These are phyloP conservation scores for Xylaria hypoxylon DNA, from an alignment of 2,329 filamentous ascomycete genomes.

Conservation along the genomic window DNA sequence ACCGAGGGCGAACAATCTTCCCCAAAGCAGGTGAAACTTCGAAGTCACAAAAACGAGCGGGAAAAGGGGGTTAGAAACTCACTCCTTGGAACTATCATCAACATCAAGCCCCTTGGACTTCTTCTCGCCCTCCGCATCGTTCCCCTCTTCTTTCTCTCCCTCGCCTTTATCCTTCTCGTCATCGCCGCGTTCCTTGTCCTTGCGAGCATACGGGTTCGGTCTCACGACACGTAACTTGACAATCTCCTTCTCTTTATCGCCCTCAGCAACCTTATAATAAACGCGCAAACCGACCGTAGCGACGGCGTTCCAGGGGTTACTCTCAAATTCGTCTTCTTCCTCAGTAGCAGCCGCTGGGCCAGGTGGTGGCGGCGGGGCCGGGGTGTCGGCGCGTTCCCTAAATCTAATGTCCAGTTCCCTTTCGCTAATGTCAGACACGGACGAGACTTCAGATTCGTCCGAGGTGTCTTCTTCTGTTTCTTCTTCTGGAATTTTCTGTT, in stretches of 20 bases:
- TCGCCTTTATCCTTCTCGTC: slow-evolving; percentile 43
- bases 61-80: slow-evolving; percentile 7
- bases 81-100: slow-evolving; percentile 52
- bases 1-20: neutral
- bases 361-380: slow-evolving; percentile 46
- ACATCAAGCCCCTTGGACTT: slow-evolving; percentile 54
- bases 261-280: slow-evolving; percentile 62
- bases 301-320: slow-evolving; percentile 72
- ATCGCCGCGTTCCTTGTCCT: slow-evolving; percentile 41
- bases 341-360: slow-evolving; percentile 53
- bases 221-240: slow-evolving; percentile 56
- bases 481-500: neutral
- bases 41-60: neutral
- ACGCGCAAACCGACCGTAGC: slow-evolving; percentile 71
- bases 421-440: slow-evolving; percentile 56
- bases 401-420: slow-evolving; percentile 54
- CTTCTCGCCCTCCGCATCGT: slow-evolving; percentile 44
- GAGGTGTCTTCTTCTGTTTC: slow-evolving; percentile 41
- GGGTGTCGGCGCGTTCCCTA: slow-evolving; percentile 40
- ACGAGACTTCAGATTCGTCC: slow-evolving; percentile 48
- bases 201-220: slow-evolving; percentile 51
- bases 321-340: slow-evolving; percentile 66
- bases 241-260: slow-evolving; percentile 50
- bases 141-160: slow-evolving; percentile 41
- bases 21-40: neutral